Evolutionary conservation across 108 stramenopile genomes (phyloP), one percentile per base, ranked within the genome.

Genomic region (Thalassiosira profunda): DNA sequence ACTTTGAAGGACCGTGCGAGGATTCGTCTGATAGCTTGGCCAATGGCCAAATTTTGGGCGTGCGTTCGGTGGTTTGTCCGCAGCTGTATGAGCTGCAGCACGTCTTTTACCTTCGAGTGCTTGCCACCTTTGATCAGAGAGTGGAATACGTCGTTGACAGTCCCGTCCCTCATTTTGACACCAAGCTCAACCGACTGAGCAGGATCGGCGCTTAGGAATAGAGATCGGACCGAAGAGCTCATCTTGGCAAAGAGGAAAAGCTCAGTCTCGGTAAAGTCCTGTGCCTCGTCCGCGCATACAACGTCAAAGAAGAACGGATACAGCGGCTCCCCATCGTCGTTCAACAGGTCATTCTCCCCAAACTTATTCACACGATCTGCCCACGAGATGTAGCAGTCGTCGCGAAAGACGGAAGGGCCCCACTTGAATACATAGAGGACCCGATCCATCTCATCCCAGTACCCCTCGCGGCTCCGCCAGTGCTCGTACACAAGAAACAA

Each of bases 361-460:
- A 20, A 51, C n/a, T 15, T 28, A 12, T 51, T 28, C 12, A 51
- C 60, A 20, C 60, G 60, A 5, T 5, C 4, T 3, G 34, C 11
- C 60, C 60, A 62, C 12, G 60, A n/a, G 26, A 62, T 51, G 48
- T 51, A 62, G 14, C 30, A 17, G 2, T 62, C 60, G 1, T 62
- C 60, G n/a, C 25, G 15, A 7, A 48, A 62, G 8, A 62, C 60
- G 5, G 36, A 5, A 4, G 46, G 48, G 25, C 60, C 48, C 5
- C 51, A 25, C 23, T 0, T 62, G 24, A 51, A 7, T 14, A 62
- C 48, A 51, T 51, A 62, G 14, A 62, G 34, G 12, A 51, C 48
- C 51, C 60, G 45, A 62, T 62, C 60, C 25, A 40, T 28, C 20
- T 62, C 60, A 40, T 62, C 60, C 60, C 60, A 62, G 24, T 26